phyloP scores from a whole-genome alignment of 2,329 filamentous ascomycete species.

The Hypoxylon sp. region DNA sequence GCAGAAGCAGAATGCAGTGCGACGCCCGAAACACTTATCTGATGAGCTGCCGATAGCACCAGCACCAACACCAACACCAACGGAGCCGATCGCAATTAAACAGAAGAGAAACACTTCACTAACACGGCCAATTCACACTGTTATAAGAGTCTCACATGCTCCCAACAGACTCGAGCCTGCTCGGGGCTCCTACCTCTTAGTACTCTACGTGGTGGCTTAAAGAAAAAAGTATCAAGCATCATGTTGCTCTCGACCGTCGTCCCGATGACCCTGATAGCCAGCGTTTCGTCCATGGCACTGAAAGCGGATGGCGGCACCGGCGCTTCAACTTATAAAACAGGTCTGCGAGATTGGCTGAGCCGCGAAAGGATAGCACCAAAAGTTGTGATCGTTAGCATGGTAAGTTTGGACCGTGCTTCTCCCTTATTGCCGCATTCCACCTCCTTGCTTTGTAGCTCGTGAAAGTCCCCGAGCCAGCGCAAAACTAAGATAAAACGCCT shows the following conservation, averaged over 20 bases:
- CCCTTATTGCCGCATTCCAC: background rate
- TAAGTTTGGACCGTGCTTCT: conserved; percentile 48
- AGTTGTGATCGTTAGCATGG: conserved; percentile 73
- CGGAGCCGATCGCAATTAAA: background rate
- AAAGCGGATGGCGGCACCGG: background rate
- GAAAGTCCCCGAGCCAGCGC: background rate
- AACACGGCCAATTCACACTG: background rate
- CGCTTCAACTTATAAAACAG: background rate
- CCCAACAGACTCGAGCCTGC: background rate
- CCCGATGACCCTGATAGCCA: conserved; percentile 5
- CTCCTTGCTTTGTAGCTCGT: background rate
- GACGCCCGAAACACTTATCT: background rate
- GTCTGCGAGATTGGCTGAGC: background rate
- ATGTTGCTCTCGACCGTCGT: conserved; percentile 16
- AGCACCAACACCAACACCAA: no score
- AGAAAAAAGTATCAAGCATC: background rate
- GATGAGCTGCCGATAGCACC: background rate
- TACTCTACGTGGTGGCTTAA: background rate
- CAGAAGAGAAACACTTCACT: background rate
- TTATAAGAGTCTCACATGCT: background rate
- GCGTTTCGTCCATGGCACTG: background rate
- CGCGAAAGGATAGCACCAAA: conserved; percentile 63
- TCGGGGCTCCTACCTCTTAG: background rate
- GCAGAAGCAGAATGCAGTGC: background rate
- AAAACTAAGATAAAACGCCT: background rate